Evolutionary conservation across 805 yeast genomes (phyloP), one percentile per base, ranked within the genome.

Genomic region (Candida ovalis): DNA sequence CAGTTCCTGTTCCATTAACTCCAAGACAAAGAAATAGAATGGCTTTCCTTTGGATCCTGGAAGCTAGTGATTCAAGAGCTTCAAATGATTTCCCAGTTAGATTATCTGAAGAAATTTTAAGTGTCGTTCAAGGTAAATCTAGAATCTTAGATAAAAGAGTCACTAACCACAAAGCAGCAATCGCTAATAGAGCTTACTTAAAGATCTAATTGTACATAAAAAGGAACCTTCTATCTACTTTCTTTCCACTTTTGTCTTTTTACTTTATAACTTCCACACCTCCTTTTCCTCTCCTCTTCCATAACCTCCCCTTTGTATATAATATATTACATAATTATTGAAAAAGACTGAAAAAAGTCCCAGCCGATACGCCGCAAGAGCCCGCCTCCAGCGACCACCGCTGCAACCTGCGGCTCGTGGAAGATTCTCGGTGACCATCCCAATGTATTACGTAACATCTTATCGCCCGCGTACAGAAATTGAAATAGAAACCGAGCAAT

Each of bases 21-120:
- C 81, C 80, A 59, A 82, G 89, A 69, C 96, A 90, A 69, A 79
- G 98, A 67, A 74, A 81, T 58, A 80, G 97, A 68, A 81, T 80
- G 60, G 97, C 98, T 2, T 87, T 95, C 75, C 69, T 74, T 55
- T 94, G 98, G 98, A 85, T 94, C 43, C 68, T 90, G 46, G 96
- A 88, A 51, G 89, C 95, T 19, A 80, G 95, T 37, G 77, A 81
- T 50, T 83, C 86, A 60, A 83, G 96, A 66, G 83, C 82, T 42
- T 82, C 91, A 17, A 80, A 82, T 49, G 94, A 87, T 60, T 86
- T 86, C 60, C 74, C 95, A 1, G 97, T 94, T 36, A 80, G 98
- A 61, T 74, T 94, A 41, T 90, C 91, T 35, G 98, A 94, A 69
- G 98, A 94, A 69, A 79, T 94, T 50, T 64, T 88, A 35, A 74